Evolutionary conservation across 495 filamentous ascomycete species (phyloP).

Genomic region (Corynascus novoguineensis): DNA sequence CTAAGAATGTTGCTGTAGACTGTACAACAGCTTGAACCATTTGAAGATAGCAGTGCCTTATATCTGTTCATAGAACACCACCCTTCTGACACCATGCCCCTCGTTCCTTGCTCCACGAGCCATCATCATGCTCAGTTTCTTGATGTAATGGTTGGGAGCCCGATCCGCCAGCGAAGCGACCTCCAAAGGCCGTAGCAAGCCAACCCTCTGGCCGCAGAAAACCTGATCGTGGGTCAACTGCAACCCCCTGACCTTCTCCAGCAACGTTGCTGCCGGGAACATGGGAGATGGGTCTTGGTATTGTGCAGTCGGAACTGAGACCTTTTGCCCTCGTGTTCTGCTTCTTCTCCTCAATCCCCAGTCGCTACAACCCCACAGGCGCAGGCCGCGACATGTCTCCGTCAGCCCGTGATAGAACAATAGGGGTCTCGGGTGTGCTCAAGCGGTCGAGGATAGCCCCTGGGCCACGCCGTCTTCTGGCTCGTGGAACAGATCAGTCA

Average conservation of each 20-base stretch:
- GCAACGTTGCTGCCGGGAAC: constrained; percentile 4
- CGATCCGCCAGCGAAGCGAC: neutral
- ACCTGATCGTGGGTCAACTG: neutral
- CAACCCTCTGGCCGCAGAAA: neutral
- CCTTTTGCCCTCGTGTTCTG: neutral
- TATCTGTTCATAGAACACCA: too few relatives aligned
- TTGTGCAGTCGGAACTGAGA: neutral
- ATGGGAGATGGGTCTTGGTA: neutral
- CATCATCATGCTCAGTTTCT: neutral
- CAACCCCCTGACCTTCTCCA: neutral
- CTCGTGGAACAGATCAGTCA: neutral
- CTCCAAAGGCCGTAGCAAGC: neutral
- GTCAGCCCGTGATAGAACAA: neutral
- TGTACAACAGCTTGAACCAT: too few relatives aligned
- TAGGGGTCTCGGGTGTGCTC: neutral
- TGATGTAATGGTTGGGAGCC: neutral
- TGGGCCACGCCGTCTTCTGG: neutral
- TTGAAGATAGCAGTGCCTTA: too few relatives aligned
- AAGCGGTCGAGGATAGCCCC: neutral
- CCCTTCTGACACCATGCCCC: too few relatives aligned
- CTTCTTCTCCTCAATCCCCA: neutral
- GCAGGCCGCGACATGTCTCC: neutral
- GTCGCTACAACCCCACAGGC: too few relatives aligned
- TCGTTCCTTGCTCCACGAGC: too few relatives aligned
- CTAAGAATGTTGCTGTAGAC: too few relatives aligned